Evolutionary conservation across 202 grass and related monocot genomes (phyloP).

Genomic region (Cymbopogon flexuosus): DNA sequence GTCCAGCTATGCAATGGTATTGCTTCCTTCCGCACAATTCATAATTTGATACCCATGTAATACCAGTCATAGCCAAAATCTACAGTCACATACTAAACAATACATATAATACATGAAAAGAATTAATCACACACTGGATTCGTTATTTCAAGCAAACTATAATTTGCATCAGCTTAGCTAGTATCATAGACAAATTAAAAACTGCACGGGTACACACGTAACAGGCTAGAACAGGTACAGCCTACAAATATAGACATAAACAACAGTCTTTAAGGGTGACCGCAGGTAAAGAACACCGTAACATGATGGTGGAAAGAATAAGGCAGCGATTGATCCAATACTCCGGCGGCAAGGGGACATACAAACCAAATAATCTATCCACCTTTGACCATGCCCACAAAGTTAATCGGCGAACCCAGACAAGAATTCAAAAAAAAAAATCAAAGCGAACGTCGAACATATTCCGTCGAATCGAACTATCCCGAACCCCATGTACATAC

Average conservation of each 20-base stretch:
- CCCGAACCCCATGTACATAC: background rate
- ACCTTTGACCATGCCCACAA: background rate
- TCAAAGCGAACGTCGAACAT: background rate
- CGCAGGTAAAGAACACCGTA: background rate
- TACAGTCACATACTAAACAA: background rate
- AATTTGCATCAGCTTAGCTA: background rate
- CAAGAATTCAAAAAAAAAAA: background rate
- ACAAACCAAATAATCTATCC: background rate
- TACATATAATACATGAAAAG: background rate
- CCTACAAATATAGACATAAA: background rate
- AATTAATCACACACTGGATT: background rate
- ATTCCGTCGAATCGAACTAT: background rate
- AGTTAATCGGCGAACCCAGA: background rate
- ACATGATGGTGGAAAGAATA: background rate
- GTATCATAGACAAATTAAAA: background rate
- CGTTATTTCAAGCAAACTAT: background rate
- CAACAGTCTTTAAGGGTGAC: background rate
- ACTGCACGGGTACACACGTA: background rate
- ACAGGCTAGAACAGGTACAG: background rate
- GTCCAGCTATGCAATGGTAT: background rate
- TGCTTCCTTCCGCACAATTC: background rate
- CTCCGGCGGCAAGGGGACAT: background rate
- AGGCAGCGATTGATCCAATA: background rate
- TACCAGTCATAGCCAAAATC: background rate
- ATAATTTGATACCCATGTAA: background rate